Base-by-base conservation (phyloP, 164 flowering plant genomes). In the Platanus orientalis region DNA sequence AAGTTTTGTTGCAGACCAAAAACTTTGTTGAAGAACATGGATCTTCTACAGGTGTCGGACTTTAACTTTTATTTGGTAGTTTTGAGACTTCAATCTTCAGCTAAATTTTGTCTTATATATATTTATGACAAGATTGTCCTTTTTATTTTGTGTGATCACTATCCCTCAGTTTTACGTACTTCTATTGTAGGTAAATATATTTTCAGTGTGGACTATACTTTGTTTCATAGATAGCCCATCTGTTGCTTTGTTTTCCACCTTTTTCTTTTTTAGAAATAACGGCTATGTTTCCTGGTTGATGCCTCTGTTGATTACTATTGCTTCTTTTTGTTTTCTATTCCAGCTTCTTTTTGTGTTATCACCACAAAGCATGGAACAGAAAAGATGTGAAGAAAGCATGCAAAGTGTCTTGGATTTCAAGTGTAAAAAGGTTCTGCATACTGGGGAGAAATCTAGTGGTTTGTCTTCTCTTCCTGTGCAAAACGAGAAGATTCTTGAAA, bases 331-430 rank as follows among this genome's bases (percentile, higher is more conserved):
- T 49, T 52, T 25, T 39, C 26, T 9, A 55, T 40, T 62, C 65
- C 58, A 57, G 67, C 27, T 51, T 49, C 9, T 34, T 23, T n/a
- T 10, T n/a, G 6, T 16, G 29, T 49, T 45, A 17, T 9, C 44
- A 17, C 40, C 9, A 21, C 49, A 25, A 61, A 66, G 26, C 32
- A 81, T 79, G 85, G 85, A 79, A 54, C 71, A 62, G 11, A 51
- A 58, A 54, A 66, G 25, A 39, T 29, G 59, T 42, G 73, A 69
- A 30, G 66, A 67, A 32, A 26, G 48, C 61, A 53, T 27, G n/a
- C 68, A 71, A 58, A 55, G 16, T 19, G 51, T 39, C 7, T n/a
- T 69, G 65, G 76, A 72, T 63, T 65, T 60, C 17, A 67, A 73
- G 66, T 50, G 70, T 63, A 21, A 64, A 60, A 68, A 51, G 29